Base-by-base conservation (phyloP, 2,329 filamentous ascomycete genomes). In the Diaporthe citriasiana region DNA sequence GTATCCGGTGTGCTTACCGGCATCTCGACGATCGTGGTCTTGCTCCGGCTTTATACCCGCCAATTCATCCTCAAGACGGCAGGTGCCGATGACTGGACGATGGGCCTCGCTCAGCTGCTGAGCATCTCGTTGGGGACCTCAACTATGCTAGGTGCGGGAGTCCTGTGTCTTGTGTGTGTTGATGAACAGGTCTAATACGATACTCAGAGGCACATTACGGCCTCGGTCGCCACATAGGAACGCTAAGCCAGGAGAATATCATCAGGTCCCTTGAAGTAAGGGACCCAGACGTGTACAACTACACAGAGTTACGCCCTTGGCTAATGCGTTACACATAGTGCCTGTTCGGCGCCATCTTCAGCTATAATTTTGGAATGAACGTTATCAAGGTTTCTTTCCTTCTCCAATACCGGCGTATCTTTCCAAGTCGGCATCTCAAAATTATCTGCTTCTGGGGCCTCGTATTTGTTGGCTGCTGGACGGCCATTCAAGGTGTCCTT, bases 351-450 rank as follows among this genome's bases (percentile, higher is more conserved):
- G 72, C 47, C 40, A 78, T 82, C 35, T 74, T 82, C 27, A 72
- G 76, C 53, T 82, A 82, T 75, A 82, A 81, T 55, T 45, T 81
- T 66, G 79, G 76, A 42, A 79, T 80, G 76, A 81, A 82, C 69
- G 76, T 82, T 22, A 78, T 80, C 69, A 82, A 82, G 56, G 76
- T 81, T 1, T 79, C 79, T 9, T 80, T 82, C 69, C 74, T 82
- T n/a, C 76, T 81, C 63, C 81, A 82, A 69, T 82, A 81, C 72
- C 79, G 79, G 63, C 80, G 80, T 42, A 80, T 82, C 59, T 82
- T 82, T 65, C 75, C 78, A 22, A 74, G 76, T 17, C 53, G 53
- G 4, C 38, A 42, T 0, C 72, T 80, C 9, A 78, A 78, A 5
- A 8, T 50, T 5, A 27, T 25, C n/a, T 82, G 80, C 74, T 75